Base-by-base conservation (phyloP, 2,329 filamentous ascomycete genomes). In the Didymella exigua region DNA sequence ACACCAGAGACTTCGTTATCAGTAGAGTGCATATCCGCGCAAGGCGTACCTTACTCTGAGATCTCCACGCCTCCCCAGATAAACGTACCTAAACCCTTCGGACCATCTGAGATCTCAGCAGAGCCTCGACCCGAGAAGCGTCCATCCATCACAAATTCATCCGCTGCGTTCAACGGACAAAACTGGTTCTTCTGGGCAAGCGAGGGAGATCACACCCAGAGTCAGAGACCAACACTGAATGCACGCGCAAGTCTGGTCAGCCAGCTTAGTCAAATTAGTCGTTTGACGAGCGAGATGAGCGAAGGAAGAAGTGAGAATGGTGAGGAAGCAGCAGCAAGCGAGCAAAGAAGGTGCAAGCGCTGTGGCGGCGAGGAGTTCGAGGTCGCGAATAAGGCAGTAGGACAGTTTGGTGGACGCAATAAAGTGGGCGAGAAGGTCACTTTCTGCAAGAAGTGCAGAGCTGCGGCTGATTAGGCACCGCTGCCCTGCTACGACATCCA, bases 291-390 rank as follows among this genome's bases (percentile, higher is more conserved):
- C 47, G 64, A 68, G 34, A 46, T 65, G 54, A 63, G 58, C 45
- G 52, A 59, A 3, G 42, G 76, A 8, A 75, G 74, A 13, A 78
- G 79, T 4, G 79, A 78, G 11, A 75, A 77, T 8, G 80, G 81
- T 18, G 79, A 79, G n/a, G 60, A 60, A 27, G 45, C 8, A 21
- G 45, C 8, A 21, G 37, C 40, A 5, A 30, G 19, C 5, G 26
- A 5, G n/a, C 5, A 27, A 8, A 21, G 30, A 60, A 78, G 73
- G 21, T 90, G 88, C 65, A 75, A 78, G 19, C 62, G 71, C 19
- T 91, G 88, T 65, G 81, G 82, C 4, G 81, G 83, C 1, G 81
- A 75, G 18, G 84, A 86, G 56, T 91, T 91, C 61, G 84, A 84
- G 60, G 83, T 83, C 1, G 84, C 81, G 61, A 84, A 80, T 4